Base-by-base conservation (phyloP, 2,329 filamentous ascomycete species). In the Fusarium drepaniforme region DNA sequence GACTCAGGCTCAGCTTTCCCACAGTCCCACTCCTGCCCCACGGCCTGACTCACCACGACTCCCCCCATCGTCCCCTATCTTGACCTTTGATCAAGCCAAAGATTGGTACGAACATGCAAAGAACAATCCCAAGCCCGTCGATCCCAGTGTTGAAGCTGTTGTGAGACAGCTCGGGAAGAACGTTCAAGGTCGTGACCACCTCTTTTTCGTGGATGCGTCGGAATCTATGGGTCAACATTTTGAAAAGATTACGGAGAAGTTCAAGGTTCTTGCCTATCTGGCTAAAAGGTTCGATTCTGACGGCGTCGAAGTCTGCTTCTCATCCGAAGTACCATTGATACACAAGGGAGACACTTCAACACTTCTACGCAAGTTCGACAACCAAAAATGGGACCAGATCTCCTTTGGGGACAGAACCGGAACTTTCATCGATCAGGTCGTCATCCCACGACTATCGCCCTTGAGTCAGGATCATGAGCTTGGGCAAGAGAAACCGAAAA, bases 131-230 rank as follows among this genome's bases (percentile, higher is more conserved):
- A n/a, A n/a, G n/a, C n/a, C n/a, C n/a, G n/a, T n/a, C n/a, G n/a
- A n/a, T n/a, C n/a, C n/a, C n/a, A n/a, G n/a, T n/a, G n/a, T n/a
- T n/a, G n/a, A n/a, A n/a, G n/a, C n/a, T n/a, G n/a, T n/a, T n/a
- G n/a, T n/a, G n/a, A n/a, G n/a, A n/a, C n/a, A n/a, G n/a, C n/a
- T n/a, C n/a, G n/a, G n/a, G n/a, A n/a, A n/a, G n/a, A n/a, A n/a
- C n/a, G n/a, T n/a, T n/a, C n/a, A 28, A 12, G 40, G 49, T 4
- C 53, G 71, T 6, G 71, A 71, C 30, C 63, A 71, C 12, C 56
- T 73, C 0, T 71, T 68, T 56, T 66, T 66, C 28, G 49, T 73
- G n/a, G 68, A 73, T 8, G 59, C 35, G 3, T 73, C 71, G 3
- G 1, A 6, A n/a, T 51, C 68, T 7, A 73, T 73, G 71, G 2